phyloP scores from a whole-genome alignment of 179 eudicot species.

The Pouteria campechiana region DNA sequence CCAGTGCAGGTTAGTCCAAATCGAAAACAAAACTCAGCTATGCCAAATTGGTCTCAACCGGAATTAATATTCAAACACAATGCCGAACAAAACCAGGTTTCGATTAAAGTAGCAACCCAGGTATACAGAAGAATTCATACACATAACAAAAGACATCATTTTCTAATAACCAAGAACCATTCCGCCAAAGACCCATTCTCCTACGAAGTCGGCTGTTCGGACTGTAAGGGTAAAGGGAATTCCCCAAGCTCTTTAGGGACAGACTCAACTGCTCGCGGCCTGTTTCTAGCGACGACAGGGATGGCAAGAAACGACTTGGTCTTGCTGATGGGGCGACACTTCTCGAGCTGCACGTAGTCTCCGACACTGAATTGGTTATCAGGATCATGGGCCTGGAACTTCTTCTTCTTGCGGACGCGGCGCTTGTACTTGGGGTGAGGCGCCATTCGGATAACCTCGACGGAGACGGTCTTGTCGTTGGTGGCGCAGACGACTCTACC shows the following conservation, averaged over 20 bases:
- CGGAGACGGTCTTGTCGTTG: slow-evolving; percentile 79
- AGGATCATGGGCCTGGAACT: slow-evolving; percentile 82
- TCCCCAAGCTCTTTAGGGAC: slow-evolving; percentile 29
- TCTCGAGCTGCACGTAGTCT: slow-evolving; percentile 49
- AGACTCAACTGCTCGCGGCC: slow-evolving; percentile 6
- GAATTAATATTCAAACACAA: too few relatives aligned
- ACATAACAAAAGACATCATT: too few relatives aligned
- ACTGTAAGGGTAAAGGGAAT: too few relatives aligned
- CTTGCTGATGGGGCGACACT: slow-evolving; percentile 78
- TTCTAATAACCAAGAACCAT: too few relatives aligned
- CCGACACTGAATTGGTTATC: slow-evolving; percentile 58
- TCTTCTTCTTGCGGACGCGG: slow-evolving; percentile 73
- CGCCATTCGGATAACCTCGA: slow-evolving; percentile 70
- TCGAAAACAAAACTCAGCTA: too few relatives aligned
- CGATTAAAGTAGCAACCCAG: too few relatives aligned
- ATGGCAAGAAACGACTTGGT: slow-evolving; percentile 60
- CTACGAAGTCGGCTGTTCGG: too few relatives aligned
- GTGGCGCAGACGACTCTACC: slow-evolving; percentile 65
- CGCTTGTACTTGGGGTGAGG: slow-evolving; percentile 90
- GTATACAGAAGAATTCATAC: too few relatives aligned
- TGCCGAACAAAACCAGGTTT: too few relatives aligned
- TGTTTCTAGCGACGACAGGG: slow-evolving; percentile 11
- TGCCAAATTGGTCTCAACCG: too few relatives aligned
- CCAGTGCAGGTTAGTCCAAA: too few relatives aligned
- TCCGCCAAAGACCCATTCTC: too few relatives aligned